These are phyloP conservation scores for Hypoxylon lienhwacheense DNA, from an alignment of 495 filamentous ascomycete genomes.

Conservation along the genomic window DNA sequence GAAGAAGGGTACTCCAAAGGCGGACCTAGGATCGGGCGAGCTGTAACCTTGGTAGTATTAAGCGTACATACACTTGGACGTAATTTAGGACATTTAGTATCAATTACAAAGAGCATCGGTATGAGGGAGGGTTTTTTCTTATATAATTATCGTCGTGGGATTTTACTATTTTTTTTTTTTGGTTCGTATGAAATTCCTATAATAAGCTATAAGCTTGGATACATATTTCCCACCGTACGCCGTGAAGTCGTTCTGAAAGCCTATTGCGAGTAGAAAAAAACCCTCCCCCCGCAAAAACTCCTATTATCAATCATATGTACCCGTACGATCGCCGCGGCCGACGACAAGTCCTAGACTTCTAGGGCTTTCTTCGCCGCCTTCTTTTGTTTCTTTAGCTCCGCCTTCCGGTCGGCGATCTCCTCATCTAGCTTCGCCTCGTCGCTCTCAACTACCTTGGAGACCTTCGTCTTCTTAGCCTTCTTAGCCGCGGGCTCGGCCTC, in stretches of 20 bases:
- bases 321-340: constrained; percentile 4
- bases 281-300: no score
- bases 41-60: constrained; percentile 34
- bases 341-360: constrained; percentile 35
- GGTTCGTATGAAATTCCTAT: constrained; percentile 11
- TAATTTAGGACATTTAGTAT: constrained; percentile 13
- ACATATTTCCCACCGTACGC: constrained; percentile 18
- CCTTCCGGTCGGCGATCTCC: constrained; percentile 61
- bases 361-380: constrained; percentile 61
- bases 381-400: constrained; percentile 60
- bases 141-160: no score
- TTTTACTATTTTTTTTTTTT: no score
- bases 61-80: constrained; percentile 5
- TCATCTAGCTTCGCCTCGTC: constrained; percentile 61
- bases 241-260: constrained; percentile 16
- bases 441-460: constrained; percentile 49
- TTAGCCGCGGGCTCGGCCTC: constrained; percentile 49
- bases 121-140: no score
- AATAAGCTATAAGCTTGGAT: constrained; percentile 12
- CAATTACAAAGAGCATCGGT: constrained; percentile 12
- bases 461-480: constrained; percentile 55
- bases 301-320: constrained; percentile 23
- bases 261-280: constrained; percentile 36
- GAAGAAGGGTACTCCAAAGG: constrained; percentile 36
- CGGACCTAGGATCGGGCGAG: constrained; percentile 23